Conservation (phyloP, 768 basidiomycete genomes). For the Leucocoprinus leucothites region DNA sequence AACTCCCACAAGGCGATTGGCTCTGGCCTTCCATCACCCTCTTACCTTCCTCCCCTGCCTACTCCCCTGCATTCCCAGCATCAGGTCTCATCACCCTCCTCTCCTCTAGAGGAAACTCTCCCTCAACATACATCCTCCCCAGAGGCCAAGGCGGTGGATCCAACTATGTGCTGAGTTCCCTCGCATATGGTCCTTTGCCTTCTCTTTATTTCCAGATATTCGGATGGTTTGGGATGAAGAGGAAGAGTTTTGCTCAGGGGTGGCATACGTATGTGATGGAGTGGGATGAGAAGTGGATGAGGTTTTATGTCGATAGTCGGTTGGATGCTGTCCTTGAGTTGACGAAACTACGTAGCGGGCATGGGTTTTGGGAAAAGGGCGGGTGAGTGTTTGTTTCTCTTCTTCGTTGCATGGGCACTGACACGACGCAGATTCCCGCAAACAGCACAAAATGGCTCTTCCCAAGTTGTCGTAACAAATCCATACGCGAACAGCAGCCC, state of each 20-base stretch:
- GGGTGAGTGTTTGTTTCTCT: conserved; percentile 28
- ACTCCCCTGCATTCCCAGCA: too few species aligned
- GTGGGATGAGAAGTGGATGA: conserved; percentile 90
- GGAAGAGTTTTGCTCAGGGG: conserved; percentile 28
- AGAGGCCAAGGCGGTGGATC: conserved; percentile 53
- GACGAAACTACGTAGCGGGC: background rate
- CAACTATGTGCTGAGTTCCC: conserved; percentile 54
- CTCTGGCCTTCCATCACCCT: too few species aligned
- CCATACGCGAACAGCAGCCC: conserved; percentile 61
- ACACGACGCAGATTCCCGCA: conserved; percentile 59
- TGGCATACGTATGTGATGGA: conserved; percentile 80
- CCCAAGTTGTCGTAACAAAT: conserved; percentile 50
- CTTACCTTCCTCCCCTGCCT: too few species aligned
- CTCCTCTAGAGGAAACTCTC: conserved; percentile 59
- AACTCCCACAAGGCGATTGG: conserved; percentile 59
- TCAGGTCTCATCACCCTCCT: too few species aligned
- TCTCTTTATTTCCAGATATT: conserved; percentile 47
- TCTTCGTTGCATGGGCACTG: background rate
- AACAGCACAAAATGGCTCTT: conserved; percentile 55
- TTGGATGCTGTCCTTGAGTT: too few species aligned
- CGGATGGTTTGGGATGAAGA: conserved; percentile 60
- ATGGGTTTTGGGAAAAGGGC: conserved; percentile 62
- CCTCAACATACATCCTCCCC: conserved; percentile 44
- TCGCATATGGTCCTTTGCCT: conserved; percentile 66
- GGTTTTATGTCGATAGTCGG: conserved; percentile 73